These are phyloP conservation scores for Limtongia smithiae DNA, from an alignment of 805 yeast genomes.

Conservation along the genomic window DNA sequence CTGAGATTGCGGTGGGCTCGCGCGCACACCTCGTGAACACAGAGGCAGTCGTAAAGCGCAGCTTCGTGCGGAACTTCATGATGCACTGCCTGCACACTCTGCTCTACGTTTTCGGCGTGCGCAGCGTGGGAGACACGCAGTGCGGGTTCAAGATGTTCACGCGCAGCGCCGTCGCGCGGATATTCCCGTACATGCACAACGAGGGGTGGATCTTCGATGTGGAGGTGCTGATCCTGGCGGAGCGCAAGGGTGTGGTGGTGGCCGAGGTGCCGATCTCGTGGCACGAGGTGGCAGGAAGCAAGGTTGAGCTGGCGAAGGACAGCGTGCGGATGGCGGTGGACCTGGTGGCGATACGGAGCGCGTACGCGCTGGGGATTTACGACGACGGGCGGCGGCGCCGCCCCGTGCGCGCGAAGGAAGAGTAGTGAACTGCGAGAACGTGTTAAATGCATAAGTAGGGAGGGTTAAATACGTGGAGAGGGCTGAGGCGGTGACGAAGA, in stretches of 20 bases:
- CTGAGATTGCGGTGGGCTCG: slow-evolving; percentile 81
- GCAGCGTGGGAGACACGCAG: slow-evolving; percentile 86
- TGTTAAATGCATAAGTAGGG: too few species aligned
- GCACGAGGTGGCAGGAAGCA: slow-evolving; percentile 97
- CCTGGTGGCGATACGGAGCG: slow-evolving; percentile 82
- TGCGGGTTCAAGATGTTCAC: slow-evolving; percentile 96
- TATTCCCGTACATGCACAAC: slow-evolving; percentile 89
- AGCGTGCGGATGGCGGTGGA: slow-evolving; percentile 92
- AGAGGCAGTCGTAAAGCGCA: slow-evolving; percentile 93
- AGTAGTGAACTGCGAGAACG: too few species aligned
- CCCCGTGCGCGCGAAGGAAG: not conserved
- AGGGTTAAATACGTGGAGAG: too few species aligned
- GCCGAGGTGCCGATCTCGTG: slow-evolving; percentile 84
- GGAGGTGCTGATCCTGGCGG: slow-evolving; percentile 79
- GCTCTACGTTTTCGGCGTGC: slow-evolving; percentile 83
- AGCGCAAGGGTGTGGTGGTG: slow-evolving; percentile 61
- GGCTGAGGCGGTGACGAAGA: too few species aligned
- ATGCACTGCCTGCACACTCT: slow-evolving; percentile 90
- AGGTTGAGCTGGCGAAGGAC: slow-evolving; percentile 87
- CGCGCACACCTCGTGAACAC: slow-evolving; percentile 96
- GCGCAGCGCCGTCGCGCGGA: slow-evolving; percentile 54
- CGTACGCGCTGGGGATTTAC: slow-evolving; percentile 82
- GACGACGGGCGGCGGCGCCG: slow-evolving; percentile 16
- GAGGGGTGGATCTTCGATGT: slow-evolving; percentile 99
- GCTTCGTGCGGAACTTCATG: slow-evolving; percentile 79